Percentiles rank a stretch among this genome's conserved stretches.
These are phyloP conservation scores for Phyllostachys edulis DNA, from an alignment of 176 grass and related monocot species.

Conservation along the genomic window DNA sequence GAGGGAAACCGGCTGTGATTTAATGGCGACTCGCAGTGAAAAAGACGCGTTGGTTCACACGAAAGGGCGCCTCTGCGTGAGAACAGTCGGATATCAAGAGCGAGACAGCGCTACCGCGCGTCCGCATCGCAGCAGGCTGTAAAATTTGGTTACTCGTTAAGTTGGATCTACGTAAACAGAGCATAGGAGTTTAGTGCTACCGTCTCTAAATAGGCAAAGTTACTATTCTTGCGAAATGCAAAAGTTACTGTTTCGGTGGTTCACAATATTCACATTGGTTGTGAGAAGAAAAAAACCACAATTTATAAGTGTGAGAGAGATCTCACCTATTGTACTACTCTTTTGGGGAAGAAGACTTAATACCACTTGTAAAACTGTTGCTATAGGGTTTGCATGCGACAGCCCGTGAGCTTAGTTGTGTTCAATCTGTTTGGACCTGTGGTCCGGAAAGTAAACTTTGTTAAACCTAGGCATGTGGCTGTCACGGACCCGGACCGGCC, in stretches of 20 bases:
- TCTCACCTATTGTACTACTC: too few relatives aligned
- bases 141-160: slow-evolving; percentile 6
- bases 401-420: too few relatives aligned
- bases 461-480: too few relatives aligned
- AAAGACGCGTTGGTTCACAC: neutral
- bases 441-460: too few relatives aligned
- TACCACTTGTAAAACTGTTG: too few relatives aligned
- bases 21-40: neutral
- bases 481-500: too few relatives aligned
- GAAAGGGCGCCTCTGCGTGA: neutral
- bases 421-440: too few relatives aligned
- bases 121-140: neutral
- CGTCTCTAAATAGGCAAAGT: neutral
- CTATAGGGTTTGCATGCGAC: too few relatives aligned
- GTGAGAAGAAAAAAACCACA: too few relatives aligned
- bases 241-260: neutral
- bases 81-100: neutral
- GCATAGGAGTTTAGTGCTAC: neutral
- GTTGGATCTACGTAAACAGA: neutral
- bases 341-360: too few relatives aligned
- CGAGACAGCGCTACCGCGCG: neutral
- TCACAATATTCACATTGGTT: neutral
- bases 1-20: neutral
- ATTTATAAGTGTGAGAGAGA: too few relatives aligned
- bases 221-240: neutral